Evolutionary conservation across 306 rosid genomes (phyloP).

Genomic region (Senna siamea): DNA sequence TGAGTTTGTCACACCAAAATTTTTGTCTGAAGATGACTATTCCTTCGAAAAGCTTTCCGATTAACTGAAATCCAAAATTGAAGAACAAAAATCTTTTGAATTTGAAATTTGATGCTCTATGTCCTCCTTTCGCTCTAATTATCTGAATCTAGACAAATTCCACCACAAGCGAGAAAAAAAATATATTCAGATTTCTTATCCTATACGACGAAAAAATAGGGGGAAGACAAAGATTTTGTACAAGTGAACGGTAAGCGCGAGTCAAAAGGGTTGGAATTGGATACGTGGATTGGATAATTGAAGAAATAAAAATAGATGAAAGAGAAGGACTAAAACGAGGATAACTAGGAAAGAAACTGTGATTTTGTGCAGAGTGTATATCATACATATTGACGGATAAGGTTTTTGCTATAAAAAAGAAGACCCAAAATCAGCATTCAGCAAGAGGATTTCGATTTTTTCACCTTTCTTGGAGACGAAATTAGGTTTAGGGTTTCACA

Average conservation of each 20-base stretch:
- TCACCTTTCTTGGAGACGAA: neutral
- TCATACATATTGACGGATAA: neutral
- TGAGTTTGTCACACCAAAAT: neutral
- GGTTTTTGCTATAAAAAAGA: slow-evolving; percentile 14
- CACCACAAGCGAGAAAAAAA: neutral
- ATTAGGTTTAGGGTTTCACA: slow-evolving; percentile 6
- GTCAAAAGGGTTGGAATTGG: neutral
- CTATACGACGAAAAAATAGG: neutral
- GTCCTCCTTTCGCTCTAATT: neutral
- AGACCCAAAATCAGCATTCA: neutral
- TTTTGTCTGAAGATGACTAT: neutral
- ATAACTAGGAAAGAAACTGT: neutral
- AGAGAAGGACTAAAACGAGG: neutral
- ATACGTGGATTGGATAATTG: neutral
- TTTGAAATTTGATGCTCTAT: neutral
- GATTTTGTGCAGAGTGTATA: neutral
- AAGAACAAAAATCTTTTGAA: neutral
- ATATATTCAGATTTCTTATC: neutral
- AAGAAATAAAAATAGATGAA: neutral
- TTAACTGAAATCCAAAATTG: neutral
- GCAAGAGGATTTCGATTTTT: neutral
- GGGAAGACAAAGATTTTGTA: neutral
- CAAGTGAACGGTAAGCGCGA: neutral
- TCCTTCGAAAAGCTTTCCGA: neutral
- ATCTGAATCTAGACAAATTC: neutral